These are phyloP conservation scores for Fusarium palustre DNA, from an alignment of 2,329 filamentous ascomycete species.

Conservation along the genomic window DNA sequence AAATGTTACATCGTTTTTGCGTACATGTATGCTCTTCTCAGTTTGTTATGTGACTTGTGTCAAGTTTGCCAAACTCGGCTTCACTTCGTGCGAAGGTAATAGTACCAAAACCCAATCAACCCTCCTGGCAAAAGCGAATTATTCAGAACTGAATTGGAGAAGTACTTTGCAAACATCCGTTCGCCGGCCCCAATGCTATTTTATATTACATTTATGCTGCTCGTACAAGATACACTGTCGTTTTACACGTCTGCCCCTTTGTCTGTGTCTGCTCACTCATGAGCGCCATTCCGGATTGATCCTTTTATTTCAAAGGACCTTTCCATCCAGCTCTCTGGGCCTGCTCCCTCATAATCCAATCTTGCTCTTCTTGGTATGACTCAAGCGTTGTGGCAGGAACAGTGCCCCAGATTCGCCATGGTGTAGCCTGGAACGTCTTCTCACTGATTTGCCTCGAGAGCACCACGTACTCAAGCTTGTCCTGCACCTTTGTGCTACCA, in stretches of 20 bases:
- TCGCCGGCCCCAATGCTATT: constrained; percentile 45
- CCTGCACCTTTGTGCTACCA: constrained; percentile 62
- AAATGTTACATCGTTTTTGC: neutral
- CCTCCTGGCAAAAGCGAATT: constrained; percentile 1
- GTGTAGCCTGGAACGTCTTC: constrained; percentile 59
- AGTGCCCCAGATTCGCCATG: constrained; percentile 76
- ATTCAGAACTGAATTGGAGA: constrained; percentile 39
- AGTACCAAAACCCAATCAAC: neutral
- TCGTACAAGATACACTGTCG: constrained; percentile 46
- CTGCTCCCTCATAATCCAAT: constrained; percentile 51
- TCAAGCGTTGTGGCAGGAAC: constrained; percentile 65
- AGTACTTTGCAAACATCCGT: constrained; percentile 35
- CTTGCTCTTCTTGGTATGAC: constrained; percentile 52
- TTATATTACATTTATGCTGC: constrained; percentile 47
- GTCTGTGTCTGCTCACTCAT: constrained; percentile 5
- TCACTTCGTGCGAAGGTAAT: neutral
- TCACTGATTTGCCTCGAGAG: constrained; percentile 63
- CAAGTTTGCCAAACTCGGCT: neutral
- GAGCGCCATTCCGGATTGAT: neutral
- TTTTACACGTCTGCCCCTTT: constrained; percentile 38
- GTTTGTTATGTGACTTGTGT: neutral
- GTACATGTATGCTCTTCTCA: neutral
- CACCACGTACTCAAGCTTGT: constrained; percentile 73
- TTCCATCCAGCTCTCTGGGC: constrained; percentile 52
- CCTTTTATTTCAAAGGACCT: constrained; percentile 31